Conservation (phyloP, 169 alveolate genomes). For the Plasmodium reichenowi region DNA sequence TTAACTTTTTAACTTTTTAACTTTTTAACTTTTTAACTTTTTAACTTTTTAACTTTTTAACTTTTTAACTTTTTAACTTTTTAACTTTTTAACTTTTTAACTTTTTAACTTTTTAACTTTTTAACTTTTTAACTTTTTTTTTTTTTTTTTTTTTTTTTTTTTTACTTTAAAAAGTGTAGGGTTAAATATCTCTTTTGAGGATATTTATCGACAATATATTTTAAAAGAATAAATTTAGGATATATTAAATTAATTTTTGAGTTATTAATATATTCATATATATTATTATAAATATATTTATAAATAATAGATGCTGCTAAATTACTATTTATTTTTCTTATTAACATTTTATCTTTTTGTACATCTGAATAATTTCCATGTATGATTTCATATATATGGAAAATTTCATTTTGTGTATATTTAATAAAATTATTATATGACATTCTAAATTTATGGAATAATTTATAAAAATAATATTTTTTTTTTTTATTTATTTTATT, state of each 20-base stretch:
- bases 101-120: too few species aligned
- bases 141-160: not conserved
- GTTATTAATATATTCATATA: conserved; percentile 30
- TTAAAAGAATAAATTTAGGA: conserved; percentile 60
- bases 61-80: too few species aligned
- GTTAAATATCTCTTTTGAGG: conserved; percentile 65
- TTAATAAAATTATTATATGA: conserved; percentile 45
- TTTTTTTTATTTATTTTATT: conserved; percentile 59
- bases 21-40: too few species aligned
- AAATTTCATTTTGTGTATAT: conserved; percentile 61
- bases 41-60: too few species aligned
- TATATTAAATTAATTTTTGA: conserved; percentile 33
- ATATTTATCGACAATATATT: conserved; percentile 62
- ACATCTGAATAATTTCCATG: conserved; percentile 64
- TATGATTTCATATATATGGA: conserved; percentile 47
- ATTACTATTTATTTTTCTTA: conserved; percentile 46
- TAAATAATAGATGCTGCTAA: conserved; percentile 68
- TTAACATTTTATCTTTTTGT: conserved; percentile 47
- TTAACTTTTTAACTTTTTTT: too few species aligned
- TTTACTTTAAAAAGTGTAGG: conserved; percentile 62
- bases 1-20: too few species aligned
- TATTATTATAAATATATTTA: conserved; percentile 47
- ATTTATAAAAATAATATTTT: conserved; percentile 62
- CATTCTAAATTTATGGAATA: conserved; percentile 60
- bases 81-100: too few species aligned